Percentiles rank a stretch among this genome's conserved stretches.
These are phyloP conservation scores for Aegilops umbellulata DNA, from an alignment of 176 grass and related monocot species.

Conservation along the genomic window DNA sequence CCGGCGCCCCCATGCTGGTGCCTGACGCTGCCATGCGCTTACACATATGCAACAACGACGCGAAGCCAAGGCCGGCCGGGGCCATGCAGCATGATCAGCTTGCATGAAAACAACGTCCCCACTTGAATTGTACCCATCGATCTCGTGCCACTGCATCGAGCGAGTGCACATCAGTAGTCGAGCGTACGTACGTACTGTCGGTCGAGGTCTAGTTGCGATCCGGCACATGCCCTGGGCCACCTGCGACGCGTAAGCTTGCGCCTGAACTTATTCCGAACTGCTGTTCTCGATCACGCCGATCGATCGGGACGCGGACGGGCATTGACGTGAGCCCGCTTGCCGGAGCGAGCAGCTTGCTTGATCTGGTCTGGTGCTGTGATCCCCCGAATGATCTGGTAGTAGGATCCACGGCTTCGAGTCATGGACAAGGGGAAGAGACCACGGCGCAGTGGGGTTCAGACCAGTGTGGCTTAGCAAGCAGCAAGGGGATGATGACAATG, in stretches of 20 bases:
- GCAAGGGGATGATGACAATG: conserved; percentile 23
- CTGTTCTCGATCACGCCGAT: conserved; percentile 32
- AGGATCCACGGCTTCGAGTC: conserved; percentile 30
- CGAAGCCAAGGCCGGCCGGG: conserved; percentile 16
- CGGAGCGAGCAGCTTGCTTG: neutral
- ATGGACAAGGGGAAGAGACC: conserved; percentile 47
- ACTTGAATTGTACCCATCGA: neutral
- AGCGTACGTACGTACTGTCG: neutral
- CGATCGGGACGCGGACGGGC: neutral
- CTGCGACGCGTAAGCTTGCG: conserved; percentile 31
- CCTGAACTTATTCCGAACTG: conserved; percentile 43
- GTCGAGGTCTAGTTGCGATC: neutral
- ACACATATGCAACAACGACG: conserved; percentile 9
- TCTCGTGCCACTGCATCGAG: neutral
- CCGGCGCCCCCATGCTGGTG: neutral
- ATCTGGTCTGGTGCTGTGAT: neutral
- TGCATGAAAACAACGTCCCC: conserved; percentile 15
- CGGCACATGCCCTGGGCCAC: conserved; percentile 46
- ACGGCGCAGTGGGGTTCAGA: conserved; percentile 14
- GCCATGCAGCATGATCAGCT: conserved; percentile 21
- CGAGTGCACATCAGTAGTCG: neutral
- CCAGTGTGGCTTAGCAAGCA: neutral
- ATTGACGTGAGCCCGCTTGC: neutral
- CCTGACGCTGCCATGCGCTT: neutral
- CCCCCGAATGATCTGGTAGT: conserved; percentile 20